Evolutionary conservation across 83 land plant species (phyloP), one percentile per base, ranked within the genome.

Genomic region (Picea abies): DNA sequence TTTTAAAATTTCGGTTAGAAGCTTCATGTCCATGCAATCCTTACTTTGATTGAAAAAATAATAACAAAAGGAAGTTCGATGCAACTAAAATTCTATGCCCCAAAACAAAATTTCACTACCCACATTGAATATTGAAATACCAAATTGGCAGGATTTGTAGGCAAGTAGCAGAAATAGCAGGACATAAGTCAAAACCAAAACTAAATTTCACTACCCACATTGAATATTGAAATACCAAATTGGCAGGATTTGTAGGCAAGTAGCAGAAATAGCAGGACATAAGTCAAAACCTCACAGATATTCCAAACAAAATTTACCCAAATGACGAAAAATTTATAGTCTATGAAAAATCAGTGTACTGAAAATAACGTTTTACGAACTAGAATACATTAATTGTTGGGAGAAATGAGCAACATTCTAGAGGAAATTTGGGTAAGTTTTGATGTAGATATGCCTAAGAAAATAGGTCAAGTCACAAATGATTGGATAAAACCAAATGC

Each of bases 311-410:
- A 73, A 73, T 44, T 11, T n/a, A n/a, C 58, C 11, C 11, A 73
- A 41, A 6, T 5, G 49, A 73, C n/a, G 56, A 37, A 47, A 73
- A 39, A 12, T 26, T 12, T 73, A 58, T 23, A 72, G 20, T 41
- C 52, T n/a, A 7, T 69, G 29, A n/a, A 71, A 71, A n/a, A 73
- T 44, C 77, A 73, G 77, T 73, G 25, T 19, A 20, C 58, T 25
- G 4, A 44, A 2, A 73, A 44, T 23, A 44, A 1, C 56, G 44
- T 41, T 44, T 39, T 58, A 73, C 17, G 14, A 73, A 20, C 47
- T 39, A 47, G 8, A 12, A 41, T 7, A 73, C 0, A 5, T n/a
- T 14, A 73, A 41, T 41, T 44, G 4, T 44, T n/a, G 9, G n/a
- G 77, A 73, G 58, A 39, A 73, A 73, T 17, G 5, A 44, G 23